A percentile compares a stretch with the other conserved stretches of the same genome.
phyloP scores from a whole-genome alignment of 352 stramenopile genomes.

The Aphanomyces euteiches region DNA sequence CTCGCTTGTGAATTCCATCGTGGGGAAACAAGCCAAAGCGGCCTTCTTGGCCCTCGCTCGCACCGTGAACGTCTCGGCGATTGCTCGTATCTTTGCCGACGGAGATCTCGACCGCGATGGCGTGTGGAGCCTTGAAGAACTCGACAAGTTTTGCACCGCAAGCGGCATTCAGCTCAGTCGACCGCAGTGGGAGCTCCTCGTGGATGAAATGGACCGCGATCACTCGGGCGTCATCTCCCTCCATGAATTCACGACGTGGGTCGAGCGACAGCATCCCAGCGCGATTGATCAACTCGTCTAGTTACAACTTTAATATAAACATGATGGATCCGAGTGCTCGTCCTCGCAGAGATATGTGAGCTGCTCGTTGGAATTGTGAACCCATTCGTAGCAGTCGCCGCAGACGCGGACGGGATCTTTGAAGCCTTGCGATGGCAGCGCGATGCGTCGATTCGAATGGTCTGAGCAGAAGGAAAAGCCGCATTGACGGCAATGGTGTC shows the following conservation, averaged over 20 bases:
- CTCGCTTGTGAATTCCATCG: slow-evolving; percentile 4
- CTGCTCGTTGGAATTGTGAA: slow-evolving; percentile 27
- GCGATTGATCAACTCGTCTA: too few species aligned
- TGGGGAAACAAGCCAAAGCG: slow-evolving; percentile 14
- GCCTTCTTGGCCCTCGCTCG: slow-evolving; percentile 3
- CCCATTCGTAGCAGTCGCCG: slow-evolving; percentile 71
- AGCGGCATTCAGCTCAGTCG: background rate
- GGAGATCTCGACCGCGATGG: slow-evolving; percentile 10
- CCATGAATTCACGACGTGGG: slow-evolving; percentile 27
- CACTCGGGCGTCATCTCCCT: slow-evolving; percentile 20
- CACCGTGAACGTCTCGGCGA: background rate
- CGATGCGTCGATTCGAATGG: slow-evolving; percentile 68
- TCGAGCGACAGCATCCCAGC: background rate
- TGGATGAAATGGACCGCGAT: slow-evolving; percentile 23
- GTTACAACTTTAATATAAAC: too few species aligned
- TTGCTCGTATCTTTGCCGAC: background rate
- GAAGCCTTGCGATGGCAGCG: slow-evolving; percentile 66
- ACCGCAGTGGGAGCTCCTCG: slow-evolving; percentile 11
- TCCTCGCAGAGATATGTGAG: slow-evolving; percentile 18
- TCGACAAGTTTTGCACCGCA: slow-evolving; percentile 4
- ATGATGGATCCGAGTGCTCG: background rate
- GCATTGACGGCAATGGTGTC: slow-evolving; percentile 80
- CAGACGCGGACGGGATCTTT: slow-evolving; percentile 73
- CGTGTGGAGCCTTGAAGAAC: slow-evolving; percentile 21
- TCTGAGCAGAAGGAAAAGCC: slow-evolving; percentile 83